Evolutionary conservation across 345 rosid genomes (phyloP).

Genomic region (Carallia brachiata): DNA sequence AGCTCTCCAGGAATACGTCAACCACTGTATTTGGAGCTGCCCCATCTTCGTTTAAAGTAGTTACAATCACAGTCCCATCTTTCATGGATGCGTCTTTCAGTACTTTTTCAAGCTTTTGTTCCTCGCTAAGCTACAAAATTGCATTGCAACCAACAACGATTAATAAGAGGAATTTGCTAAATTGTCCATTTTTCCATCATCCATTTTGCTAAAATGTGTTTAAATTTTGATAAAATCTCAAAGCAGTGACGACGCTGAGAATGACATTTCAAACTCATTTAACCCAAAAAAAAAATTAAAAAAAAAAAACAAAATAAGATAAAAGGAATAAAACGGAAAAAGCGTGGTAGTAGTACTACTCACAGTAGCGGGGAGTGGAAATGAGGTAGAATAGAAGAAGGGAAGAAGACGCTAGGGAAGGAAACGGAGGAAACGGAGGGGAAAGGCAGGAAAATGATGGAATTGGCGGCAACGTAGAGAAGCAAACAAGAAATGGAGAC

Average conservation of each 20-base stretch:
- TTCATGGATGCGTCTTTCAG: slow-evolving; percentile 56
- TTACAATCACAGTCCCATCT: slow-evolving; percentile 63
- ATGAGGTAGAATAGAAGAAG: not conserved
- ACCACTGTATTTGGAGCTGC: slow-evolving; percentile 58
- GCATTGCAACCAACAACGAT: too few relatives aligned
- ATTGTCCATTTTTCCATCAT: too few relatives aligned
- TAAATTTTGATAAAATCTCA: too few relatives aligned
- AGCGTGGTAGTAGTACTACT: too few relatives aligned
- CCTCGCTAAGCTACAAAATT: slow-evolving; percentile 17
- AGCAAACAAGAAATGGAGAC: slow-evolving; percentile 29
- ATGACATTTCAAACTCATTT: too few relatives aligned
- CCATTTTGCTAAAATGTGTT: too few relatives aligned
- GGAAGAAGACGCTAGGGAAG: slow-evolving; percentile 16
- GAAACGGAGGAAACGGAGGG: slow-evolving; percentile 18
- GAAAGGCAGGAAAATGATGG: slow-evolving; percentile 16
- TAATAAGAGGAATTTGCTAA: too few relatives aligned
- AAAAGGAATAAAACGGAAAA: too few relatives aligned
- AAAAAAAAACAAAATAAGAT: too few relatives aligned
- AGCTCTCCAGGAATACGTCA: slow-evolving; percentile 81
- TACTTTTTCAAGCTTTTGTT: slow-evolving; percentile 53
- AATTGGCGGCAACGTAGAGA: slow-evolving; percentile 31
- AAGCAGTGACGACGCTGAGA: too few relatives aligned
- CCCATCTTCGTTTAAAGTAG: slow-evolving; percentile 88
- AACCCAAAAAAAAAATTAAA: too few relatives aligned
- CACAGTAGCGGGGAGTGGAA: too few relatives aligned